Evolutionary conservation across 257 asterid species (phyloP).

Genomic region (Nicotiana noctiflora): DNA sequence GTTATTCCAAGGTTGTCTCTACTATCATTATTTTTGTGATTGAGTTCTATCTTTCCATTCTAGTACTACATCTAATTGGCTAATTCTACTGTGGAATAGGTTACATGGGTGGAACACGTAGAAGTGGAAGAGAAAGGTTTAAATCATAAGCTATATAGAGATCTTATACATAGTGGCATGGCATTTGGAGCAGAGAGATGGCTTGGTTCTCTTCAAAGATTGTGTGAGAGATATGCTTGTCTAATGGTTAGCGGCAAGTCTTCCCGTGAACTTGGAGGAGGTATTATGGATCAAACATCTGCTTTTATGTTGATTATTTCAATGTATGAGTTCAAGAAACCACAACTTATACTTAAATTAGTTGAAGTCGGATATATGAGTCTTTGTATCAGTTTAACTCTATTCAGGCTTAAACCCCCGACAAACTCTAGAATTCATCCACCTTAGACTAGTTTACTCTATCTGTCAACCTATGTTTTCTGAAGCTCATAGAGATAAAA

Average conservation of each 20-base stretch:
- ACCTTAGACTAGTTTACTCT: no score
- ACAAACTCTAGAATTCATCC: no score
- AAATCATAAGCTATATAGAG: slow-evolving; percentile 57
- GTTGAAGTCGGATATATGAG: no score
- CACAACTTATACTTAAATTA: no score
- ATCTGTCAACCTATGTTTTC: no score
- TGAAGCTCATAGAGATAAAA: no score
- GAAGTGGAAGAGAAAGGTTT: slow-evolving; percentile 74
- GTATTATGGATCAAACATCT: slow-evolving; percentile 13
- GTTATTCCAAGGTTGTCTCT: slow-evolving; percentile 55
- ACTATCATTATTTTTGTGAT: not conserved
- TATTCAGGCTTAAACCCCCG: no score
- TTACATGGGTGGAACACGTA: slow-evolving; percentile 91
- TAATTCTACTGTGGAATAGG: slow-evolving; percentile 27
- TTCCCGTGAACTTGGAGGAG: slow-evolving; percentile 80
- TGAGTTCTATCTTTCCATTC: not conserved
- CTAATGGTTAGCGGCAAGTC: slow-evolving; percentile 59
- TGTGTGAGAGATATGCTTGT: slow-evolving; percentile 82
- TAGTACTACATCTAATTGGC: not conserved
- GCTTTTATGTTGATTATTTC: not conserved
- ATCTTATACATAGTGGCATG: slow-evolving; percentile 60
- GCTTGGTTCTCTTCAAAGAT: slow-evolving; percentile 71
- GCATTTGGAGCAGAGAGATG: slow-evolving; percentile 95
- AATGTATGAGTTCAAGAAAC: no score
- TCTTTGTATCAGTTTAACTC: no score